Evolutionary conservation across 208 protist genomes (phyloP), one percentile per base, ranked within the genome.

Genomic region (Acanthamoeba divionensis): DNA sequence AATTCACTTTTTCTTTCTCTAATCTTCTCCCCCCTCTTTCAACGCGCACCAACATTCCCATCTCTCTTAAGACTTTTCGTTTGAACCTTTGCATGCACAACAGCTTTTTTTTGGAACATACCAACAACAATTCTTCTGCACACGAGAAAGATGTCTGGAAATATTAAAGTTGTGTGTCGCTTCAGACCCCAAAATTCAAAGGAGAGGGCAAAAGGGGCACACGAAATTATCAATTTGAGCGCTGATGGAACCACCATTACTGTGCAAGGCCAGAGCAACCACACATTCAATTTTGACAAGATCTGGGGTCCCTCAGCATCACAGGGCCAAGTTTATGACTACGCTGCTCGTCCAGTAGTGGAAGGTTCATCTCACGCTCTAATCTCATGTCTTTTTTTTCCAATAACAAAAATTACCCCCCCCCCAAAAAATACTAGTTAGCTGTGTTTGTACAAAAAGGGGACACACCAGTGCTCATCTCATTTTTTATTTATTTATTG

Each of bases 281-380:
- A 89, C 2, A 77, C 8, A 44, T 94, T 93, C 85, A 91, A 66
- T 52, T 95, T 94, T 60, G 93, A 95, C 83, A 38, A 71, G 38
- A 55, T 94, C 9, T 95, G 90, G 31, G 65, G 31, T 1, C 85
- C 38, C 12, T 15, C 13, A 9, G 67, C 62, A 0, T 67, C 92
- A 38, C 94, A 95, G n/a, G 41, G 71, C 7, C 50, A 93, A 29
- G 75, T 95, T 33, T 95, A 94, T 89, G 92, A 95, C 24, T 88
- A 92, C 52, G 92, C 92, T 4, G 93, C 93, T 18, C 92, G 90
- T 48, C 86, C 92, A 31, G 87, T 95, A 0, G 91, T 95, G 6
- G 93, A 95, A 44, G 82, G 82, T 89, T n/a, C n/a, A n/a, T n/a
- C n/a, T n/a, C n/a, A n/a, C n/a, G n/a, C n/a, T n/a, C n/a, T n/a